A percentile compares a stretch with the other conserved stretches of the same genome.
These are phyloP conservation scores for Phlebopus sp. DNA, from an alignment of 1,284 basidiomycete genomes.

Conservation along the genomic window DNA sequence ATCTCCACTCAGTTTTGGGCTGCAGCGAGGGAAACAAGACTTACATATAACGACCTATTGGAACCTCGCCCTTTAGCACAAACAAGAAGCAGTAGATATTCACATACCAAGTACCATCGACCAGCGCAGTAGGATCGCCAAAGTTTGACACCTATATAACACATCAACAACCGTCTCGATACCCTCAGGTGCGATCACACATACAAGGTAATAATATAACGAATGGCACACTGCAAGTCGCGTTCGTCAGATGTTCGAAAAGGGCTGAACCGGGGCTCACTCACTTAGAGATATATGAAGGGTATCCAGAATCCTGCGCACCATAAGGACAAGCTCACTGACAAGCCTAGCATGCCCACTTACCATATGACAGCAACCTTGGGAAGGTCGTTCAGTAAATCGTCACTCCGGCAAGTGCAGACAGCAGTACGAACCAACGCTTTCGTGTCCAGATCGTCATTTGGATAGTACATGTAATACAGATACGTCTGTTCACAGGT, in stretches of 20 bases:
- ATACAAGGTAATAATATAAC: conserved; percentile 38
- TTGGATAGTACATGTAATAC: conserved; percentile 24
- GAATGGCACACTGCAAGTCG: conserved; percentile 26
- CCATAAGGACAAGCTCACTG: background rate
- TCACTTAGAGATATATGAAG: conserved; percentile 9
- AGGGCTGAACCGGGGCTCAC: background rate
- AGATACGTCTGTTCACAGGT: conserved; percentile 16
- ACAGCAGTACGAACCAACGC: conserved; percentile 11
- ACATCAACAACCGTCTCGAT: background rate
- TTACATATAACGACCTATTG: conserved; percentile 8
- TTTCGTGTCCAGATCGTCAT: conserved; percentile 12
- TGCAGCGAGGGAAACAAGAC: background rate
- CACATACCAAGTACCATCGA: background rate
- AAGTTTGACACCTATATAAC: conserved; percentile 37
- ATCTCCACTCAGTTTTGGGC: background rate
- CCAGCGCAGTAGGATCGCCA: conserved; percentile 30
- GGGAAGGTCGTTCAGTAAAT: background rate
- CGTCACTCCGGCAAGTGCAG: background rate
- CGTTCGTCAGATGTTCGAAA: conserved; percentile 1
- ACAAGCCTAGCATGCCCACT: background rate
- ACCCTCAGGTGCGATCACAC: conserved; percentile 2
- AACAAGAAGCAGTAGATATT: background rate
- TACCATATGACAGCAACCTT: conserved; percentile 9
- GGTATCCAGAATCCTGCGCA: conserved; percentile 5
- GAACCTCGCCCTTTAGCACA: background rate